Evolutionary conservation across 441 rosid genomes (phyloP).

Genomic region (Iberis amara): DNA sequence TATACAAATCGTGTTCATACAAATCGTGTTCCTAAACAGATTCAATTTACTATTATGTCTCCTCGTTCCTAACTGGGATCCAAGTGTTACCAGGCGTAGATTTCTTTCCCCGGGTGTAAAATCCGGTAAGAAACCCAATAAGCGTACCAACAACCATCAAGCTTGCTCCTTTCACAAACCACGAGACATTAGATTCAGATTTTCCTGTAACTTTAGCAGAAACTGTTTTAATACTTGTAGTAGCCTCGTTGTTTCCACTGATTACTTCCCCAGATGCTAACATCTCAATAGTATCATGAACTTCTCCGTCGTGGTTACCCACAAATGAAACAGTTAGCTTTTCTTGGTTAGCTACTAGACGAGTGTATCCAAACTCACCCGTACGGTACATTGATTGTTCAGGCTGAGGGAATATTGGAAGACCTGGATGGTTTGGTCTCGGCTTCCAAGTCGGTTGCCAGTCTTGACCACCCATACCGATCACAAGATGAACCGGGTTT

Average conservation of each 20-base stretch:
- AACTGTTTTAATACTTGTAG: constrained; percentile 1
- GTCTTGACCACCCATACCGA: constrained; percentile 94
- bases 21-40: constrained; percentile 17
- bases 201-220: constrained; percentile 14
- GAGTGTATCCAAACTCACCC: constrained; percentile 87
- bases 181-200: constrained; percentile 36
- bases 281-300: constrained; percentile 77
- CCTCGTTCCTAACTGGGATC: constrained; percentile 59
- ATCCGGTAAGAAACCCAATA: constrained; percentile 58
- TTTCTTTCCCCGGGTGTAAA: constrained; percentile 43
- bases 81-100: constrained; percentile 38
- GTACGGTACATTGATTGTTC: constrained; percentile 64
- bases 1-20: constrained; percentile 24
- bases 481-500: constrained; percentile 74
- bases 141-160: constrained; percentile 55
- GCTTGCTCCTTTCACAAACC: constrained; percentile 52
- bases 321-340: constrained; percentile 67
- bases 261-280: constrained; percentile 64
- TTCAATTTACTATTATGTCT: constrained; percentile 29
- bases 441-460: constrained; percentile 92
- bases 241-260: constrained; percentile 33
- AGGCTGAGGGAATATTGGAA: constrained; percentile 77
- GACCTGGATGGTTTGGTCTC: constrained; percentile 53
- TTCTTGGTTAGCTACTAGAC: constrained; percentile 68
- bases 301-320: constrained; percentile 86